Evolutionary conservation across 2,329 filamentous ascomycete species (phyloP), one percentile per base, ranked within the genome.

Genomic region (Ophiobolus disseminans): DNA sequence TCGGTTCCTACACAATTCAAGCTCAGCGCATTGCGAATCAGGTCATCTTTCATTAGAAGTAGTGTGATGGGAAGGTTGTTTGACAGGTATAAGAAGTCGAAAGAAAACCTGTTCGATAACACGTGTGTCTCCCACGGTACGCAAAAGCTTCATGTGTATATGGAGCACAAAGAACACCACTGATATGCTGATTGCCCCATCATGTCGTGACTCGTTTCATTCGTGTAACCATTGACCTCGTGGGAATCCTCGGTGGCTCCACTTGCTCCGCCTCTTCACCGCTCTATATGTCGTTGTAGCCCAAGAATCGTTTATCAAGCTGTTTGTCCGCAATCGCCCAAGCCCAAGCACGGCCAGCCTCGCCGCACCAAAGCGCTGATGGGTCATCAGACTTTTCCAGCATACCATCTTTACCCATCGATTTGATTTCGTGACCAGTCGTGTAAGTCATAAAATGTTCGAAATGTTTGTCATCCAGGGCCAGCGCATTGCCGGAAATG

Each of bases 401-500:
- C 74, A 80, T 76, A 14, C 77, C 77, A 48, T 81, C 78, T 56
- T 77, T 78, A 32, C 76, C 75, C 74, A 81, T 79, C 4, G 76
- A 77, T 58, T 80, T 78, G 53, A 86, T 78, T 48, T 82, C 79
- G 45, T 83, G 77, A 3, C 79, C 77, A 0, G 82, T 84, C 3
- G 81, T 82, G 53, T 84, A 78, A 8, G 78, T 79, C 45, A 86
- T 70, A 63, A 86, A 85, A 60, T 86, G 82, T 50, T 85, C 78
- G 54, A 79, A 78, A 31, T 77, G 68, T 43, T 75, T 65, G n/a
- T 73, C 72, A 23, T 76, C 72, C 22, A 82, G 75, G 47, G 78
- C 82, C 60, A 89, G 71, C 13, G 84, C 83, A 62, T 88, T 88
- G 6, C 86, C 84, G 11, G 83, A 78, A 21, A 87, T 83, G 0